Evolutionary conservation across 208 protist genomes (phyloP).

Genomic region (Sergeia podlipaevii): DNA sequence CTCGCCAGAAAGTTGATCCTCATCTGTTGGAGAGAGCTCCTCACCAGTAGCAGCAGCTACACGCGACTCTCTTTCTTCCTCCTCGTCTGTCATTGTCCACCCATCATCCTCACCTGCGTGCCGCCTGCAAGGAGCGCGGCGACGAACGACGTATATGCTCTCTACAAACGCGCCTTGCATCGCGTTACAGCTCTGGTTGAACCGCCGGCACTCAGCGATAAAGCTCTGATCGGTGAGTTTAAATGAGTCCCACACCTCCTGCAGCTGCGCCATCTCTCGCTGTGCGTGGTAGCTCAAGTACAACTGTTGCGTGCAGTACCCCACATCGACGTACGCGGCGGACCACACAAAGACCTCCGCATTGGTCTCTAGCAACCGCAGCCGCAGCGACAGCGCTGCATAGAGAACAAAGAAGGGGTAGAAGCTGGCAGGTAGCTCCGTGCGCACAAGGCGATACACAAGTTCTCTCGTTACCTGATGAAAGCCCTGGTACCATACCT

Average conservation of each 20-base stretch:
- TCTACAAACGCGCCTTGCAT: constrained; percentile 22
- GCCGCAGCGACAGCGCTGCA: constrained; percentile 32
- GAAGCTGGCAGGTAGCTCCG: constrained; percentile 34
- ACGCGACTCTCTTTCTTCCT: not conserved
- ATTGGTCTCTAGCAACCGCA: constrained; percentile 46
- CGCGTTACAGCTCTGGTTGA: constrained; percentile 21
- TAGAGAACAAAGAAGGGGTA: constrained; percentile 72
- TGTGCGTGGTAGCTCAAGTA: constrained; percentile 31
- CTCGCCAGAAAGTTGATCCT: not conserved
- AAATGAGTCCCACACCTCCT: constrained; percentile 39
- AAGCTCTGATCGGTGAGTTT: constrained; percentile 29
- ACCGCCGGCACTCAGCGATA: constrained; percentile 16
- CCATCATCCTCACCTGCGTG: too few relatives aligned
- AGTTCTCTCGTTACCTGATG: constrained; percentile 33
- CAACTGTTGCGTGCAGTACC: constrained; percentile 44
- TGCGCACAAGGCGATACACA: constrained; percentile 28
- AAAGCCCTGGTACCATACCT: constrained; percentile 37
- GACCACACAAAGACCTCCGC: constrained; percentile 64
- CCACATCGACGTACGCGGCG: constrained; percentile 48
- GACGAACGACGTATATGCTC: too few relatives aligned
- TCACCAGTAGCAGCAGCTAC: not conserved
- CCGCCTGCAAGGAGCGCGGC: too few relatives aligned
- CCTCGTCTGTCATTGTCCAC: not conserved
- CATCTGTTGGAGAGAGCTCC: not conserved
- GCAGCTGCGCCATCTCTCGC: constrained; percentile 39